A percentile compares a stretch with the other conserved stretches of the same genome.
Conservation (phyloP, 2,329 filamentous ascomycete species). For the Phialophora chinensis region DNA sequence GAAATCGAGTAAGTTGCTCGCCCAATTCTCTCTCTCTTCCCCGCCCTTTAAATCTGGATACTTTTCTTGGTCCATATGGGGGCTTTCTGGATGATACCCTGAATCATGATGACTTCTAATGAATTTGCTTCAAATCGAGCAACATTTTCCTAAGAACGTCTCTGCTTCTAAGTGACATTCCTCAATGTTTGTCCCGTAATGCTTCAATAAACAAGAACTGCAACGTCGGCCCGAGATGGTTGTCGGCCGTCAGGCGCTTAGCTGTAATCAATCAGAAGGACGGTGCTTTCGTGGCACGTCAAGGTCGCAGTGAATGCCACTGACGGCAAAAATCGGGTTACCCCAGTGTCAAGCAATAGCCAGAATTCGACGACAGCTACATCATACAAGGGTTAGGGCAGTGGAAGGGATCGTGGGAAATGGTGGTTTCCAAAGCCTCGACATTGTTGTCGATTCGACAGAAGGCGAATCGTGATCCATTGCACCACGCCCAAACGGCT, state of each 20-base stretch:
- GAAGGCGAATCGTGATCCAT: neutral
- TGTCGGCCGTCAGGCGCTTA: neutral
- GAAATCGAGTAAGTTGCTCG: neutral
- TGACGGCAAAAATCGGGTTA: too few species aligned
- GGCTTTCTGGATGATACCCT: slow-evolving; percentile 1
- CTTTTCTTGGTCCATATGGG: neutral
- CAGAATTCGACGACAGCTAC: too few species aligned
- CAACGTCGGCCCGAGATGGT: neutral
- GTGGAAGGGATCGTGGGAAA: too few species aligned
- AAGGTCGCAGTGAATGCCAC: neutral
- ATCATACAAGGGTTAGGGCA: too few species aligned
- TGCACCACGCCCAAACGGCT: neutral
- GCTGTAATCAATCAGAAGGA: neutral
- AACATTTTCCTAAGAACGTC: neutral
- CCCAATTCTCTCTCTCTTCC: neutral
- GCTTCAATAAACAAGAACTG: neutral
- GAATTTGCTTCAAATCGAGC: neutral
- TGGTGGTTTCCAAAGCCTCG: too few species aligned
- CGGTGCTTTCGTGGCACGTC: neutral
- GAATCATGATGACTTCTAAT: neutral
- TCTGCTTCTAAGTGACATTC: neutral
- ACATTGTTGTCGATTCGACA: too few species aligned
- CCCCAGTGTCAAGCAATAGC: neutral
- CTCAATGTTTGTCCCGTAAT: neutral
- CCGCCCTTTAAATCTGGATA: neutral